A percentile compares a stretch with the other conserved stretches of the same genome.
phyloP scores from a whole-genome alignment of 148 eudicot genomes.

The Dianthus caryophyllus region DNA sequence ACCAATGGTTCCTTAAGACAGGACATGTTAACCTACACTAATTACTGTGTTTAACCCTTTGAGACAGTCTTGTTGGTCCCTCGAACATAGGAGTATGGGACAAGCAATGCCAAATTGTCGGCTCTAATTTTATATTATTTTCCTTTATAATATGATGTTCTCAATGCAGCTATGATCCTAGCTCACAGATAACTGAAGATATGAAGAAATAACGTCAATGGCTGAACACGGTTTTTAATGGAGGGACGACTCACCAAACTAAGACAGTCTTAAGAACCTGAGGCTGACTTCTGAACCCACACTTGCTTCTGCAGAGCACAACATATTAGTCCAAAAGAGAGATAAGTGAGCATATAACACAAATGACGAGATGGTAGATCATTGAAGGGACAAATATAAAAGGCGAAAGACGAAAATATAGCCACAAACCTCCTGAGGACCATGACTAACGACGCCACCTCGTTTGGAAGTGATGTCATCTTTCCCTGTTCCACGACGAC shows the following conservation, averaged over 20 bases:
- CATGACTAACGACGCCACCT: conserved; percentile 54
- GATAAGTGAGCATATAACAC: not conserved
- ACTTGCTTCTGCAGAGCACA: conserved; percentile 68
- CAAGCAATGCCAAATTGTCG: not conserved
- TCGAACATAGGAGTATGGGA: not conserved
- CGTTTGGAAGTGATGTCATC: conserved; percentile 67
- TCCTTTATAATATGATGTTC: not conserved
- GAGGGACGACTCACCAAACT: conserved; percentile 38
- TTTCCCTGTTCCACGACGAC: conserved; percentile 63
- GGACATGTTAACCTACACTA: not conserved
- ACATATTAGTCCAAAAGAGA: not conserved
- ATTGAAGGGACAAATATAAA: not conserved
- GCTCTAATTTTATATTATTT: too few relatives aligned
- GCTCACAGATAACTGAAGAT: not conserved
- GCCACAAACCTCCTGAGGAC: conserved; percentile 67
- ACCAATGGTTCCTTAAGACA: not conserved
- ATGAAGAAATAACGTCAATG: not conserved
- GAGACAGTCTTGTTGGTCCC: too few relatives aligned
- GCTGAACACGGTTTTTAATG: not conserved
- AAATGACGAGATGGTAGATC: not conserved
- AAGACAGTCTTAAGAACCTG: conserved; percentile 59
- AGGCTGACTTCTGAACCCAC: conserved; percentile 95
- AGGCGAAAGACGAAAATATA: not conserved
- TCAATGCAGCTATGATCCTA: not conserved
- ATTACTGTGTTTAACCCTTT: too few relatives aligned